These are phyloP conservation scores for Sclerotinia trifoliorum DNA, from an alignment of 2,329 filamentous ascomycete species.

Conservation along the genomic window DNA sequence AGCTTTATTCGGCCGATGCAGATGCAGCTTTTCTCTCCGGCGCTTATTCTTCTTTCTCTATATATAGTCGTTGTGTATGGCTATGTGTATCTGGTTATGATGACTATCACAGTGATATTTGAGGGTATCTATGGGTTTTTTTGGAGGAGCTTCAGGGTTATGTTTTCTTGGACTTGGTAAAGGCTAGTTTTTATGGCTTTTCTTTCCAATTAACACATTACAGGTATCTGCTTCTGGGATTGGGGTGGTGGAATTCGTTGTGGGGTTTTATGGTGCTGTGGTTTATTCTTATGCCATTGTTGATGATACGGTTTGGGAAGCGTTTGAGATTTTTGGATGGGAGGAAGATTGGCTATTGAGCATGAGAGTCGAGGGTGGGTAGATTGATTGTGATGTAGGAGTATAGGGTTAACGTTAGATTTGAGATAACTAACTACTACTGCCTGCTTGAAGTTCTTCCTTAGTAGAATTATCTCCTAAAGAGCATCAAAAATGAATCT, in stretches of 20 bases:
- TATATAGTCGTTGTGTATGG: constrained; percentile 2
- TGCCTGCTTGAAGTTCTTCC: too few species aligned
- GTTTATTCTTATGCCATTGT: constrained; percentile 42
- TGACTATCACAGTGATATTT: background rate
- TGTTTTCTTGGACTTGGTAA: constrained; percentile 2
- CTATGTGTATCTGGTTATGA: constrained; percentile 1
- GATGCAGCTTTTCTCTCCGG: background rate
- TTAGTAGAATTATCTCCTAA: too few species aligned
- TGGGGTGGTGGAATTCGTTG: constrained; percentile 49
- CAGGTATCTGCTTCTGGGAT: constrained; percentile 34
- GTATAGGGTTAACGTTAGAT: too few species aligned
- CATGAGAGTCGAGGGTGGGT: too few species aligned
- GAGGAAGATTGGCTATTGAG: background rate
- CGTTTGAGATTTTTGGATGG: background rate
- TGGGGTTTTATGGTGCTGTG: constrained; percentile 49
- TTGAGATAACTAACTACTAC: too few species aligned
- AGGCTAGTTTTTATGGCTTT: background rate
- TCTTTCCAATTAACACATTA: background rate
- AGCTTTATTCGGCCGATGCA: background rate
- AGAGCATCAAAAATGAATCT: too few species aligned
- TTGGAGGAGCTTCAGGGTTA: background rate
- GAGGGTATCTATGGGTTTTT: background rate
- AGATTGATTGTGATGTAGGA: too few species aligned
- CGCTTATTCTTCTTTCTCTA: background rate
- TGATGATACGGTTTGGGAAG: background rate